Evolutionary conservation across 2,329 filamentous ascomycete genomes (phyloP).

Genomic region (Fusarium sp.): DNA sequence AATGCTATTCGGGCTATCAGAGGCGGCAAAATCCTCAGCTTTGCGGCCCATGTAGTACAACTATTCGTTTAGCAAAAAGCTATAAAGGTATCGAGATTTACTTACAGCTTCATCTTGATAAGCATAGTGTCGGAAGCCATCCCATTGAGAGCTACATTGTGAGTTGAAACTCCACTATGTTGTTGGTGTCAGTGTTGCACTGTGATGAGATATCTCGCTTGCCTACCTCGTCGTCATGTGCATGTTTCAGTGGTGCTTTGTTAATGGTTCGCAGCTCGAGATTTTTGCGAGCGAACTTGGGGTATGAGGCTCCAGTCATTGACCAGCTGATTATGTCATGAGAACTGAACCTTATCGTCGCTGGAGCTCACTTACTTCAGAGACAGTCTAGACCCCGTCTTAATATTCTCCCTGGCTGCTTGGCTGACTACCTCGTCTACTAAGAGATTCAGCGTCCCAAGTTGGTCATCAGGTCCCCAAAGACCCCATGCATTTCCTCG

Average conservation of each 20-base stretch:
- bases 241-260: slow-evolving; percentile 45
- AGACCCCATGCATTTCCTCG: slow-evolving; percentile 21
- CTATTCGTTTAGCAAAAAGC: slow-evolving; percentile 2
- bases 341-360: accelerated
- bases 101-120: slow-evolving; percentile 42
- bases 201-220: too few species aligned
- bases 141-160: slow-evolving; percentile 46
- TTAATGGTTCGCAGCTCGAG: slow-evolving; percentile 37
- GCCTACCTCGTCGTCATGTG: slow-evolving; percentile 44
- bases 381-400: slow-evolving; percentile 2
- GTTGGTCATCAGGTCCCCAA: slow-evolving; percentile 17
- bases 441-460: slow-evolving; percentile 17
- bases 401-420: slow-evolving; percentile 22
- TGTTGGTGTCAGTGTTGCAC: not conserved
- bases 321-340: slow-evolving; percentile 3
- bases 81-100: not conserved
- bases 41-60: slow-evolving; percentile 47
- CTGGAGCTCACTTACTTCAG: slow-evolving; percentile 5
- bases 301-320: slow-evolving; percentile 39
- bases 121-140: slow-evolving; percentile 44
- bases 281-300: slow-evolving; percentile 39
- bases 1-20: slow-evolving; percentile 39
- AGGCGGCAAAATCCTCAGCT: slow-evolving; percentile 36
- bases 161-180: slow-evolving; percentile 36
- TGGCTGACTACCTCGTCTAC: slow-evolving; percentile 7